Conservation (phyloP, 2,329 filamentous ascomycete genomes). For the Cytospora paraplurivora region DNA sequence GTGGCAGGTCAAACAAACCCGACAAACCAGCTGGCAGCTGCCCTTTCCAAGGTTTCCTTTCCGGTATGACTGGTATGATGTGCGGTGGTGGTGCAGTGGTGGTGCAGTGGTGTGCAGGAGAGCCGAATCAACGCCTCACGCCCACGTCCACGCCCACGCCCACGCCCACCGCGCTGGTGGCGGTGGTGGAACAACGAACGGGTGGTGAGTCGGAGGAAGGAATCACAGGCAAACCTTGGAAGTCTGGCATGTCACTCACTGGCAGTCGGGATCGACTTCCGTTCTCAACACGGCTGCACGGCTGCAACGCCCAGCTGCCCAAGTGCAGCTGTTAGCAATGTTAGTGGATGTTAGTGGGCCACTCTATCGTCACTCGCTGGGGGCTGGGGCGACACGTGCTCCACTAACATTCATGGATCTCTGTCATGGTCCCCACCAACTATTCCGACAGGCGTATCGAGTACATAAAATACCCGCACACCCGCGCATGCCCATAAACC, state of each 20-base stretch:
- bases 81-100: not conserved
- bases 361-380: conserved; percentile 1
- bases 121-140: not conserved
- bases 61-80: not conserved
- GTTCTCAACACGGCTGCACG: not conserved
- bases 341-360: not conserved
- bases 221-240: too few relatives aligned
- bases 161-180: too few relatives aligned
- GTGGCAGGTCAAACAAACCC: not conserved
- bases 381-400: conserved; percentile 1
- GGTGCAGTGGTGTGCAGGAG: not conserved
- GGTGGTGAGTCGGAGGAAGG: too few relatives aligned
- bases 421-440: too few relatives aligned
- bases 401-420: conserved; percentile 2
- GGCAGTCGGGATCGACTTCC: not conserved
- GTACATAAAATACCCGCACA: too few relatives aligned
- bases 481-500: not conserved
- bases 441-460: too few relatives aligned
- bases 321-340: conserved; percentile 9
- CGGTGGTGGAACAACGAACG: too few relatives aligned
- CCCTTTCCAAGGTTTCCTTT: too few relatives aligned
- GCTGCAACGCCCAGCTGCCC: not conserved
- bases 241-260: not conserved
- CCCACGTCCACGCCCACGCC: too few relatives aligned
- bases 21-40: not conserved